Conservation (phyloP, 768 basidiomycete species). For the Kwoniella sp. region DNA sequence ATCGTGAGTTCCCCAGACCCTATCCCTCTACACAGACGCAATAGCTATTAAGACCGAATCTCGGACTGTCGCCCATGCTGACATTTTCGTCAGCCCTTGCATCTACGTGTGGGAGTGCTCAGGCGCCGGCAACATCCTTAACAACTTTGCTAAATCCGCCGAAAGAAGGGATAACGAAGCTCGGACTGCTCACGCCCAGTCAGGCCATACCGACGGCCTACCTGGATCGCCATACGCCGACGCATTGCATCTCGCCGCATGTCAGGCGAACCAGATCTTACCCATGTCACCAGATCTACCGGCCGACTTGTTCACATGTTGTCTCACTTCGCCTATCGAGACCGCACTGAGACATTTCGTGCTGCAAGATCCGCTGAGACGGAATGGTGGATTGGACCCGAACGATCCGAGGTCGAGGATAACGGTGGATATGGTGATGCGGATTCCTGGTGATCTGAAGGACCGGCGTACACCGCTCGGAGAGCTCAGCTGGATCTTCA, state of each 20-base stretch:
- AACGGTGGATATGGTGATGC: slow-evolving; percentile 84
- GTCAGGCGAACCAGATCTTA: slow-evolving; percentile 83
- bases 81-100: slow-evolving; percentile 66
- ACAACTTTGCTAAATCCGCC: slow-evolving; percentile 72
- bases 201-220: slow-evolving; percentile 60
- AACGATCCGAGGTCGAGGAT: slow-evolving; percentile 58
- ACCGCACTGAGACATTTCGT: slow-evolving; percentile 89
- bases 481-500: slow-evolving; percentile 99
- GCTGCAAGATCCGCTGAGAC: slow-evolving; percentile 72
- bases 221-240: slow-evolving; percentile 64
- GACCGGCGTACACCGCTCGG: slow-evolving; percentile 94
- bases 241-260: slow-evolving; percentile 93
- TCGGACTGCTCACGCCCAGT: slow-evolving; percentile 36
- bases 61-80: slow-evolving; percentile 3
- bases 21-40: too few relatives aligned
- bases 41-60: not conserved
- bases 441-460: slow-evolving; percentile 93
- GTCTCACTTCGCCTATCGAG: slow-evolving; percentile 96
- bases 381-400: slow-evolving; percentile 73
- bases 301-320: slow-evolving; percentile 95
- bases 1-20: slow-evolving; percentile 41
- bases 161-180: slow-evolving; percentile 57
- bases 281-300: slow-evolving; percentile 96
- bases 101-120: slow-evolving; percentile 99
- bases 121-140: slow-evolving; percentile 89